Conservation (phyloP, 1,284 basidiomycete species). For the Cystobasidium slooffiae region DNA sequence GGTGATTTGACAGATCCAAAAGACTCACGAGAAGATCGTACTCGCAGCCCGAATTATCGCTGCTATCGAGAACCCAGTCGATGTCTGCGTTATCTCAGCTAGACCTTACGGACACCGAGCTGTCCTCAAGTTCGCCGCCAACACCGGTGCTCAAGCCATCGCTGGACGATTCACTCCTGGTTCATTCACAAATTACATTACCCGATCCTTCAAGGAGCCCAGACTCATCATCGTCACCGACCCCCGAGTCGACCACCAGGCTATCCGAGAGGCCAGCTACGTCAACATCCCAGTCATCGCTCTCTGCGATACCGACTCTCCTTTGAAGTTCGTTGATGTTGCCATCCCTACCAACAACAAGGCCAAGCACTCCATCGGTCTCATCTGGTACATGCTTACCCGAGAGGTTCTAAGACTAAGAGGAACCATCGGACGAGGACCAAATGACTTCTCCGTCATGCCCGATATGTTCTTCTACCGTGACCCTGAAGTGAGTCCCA, state of each 20-base stretch:
- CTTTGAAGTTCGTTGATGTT: conserved; percentile 95
- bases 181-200: conserved; percentile 97
- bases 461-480: conserved; percentile 91
- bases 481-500: conserved; percentile 74
- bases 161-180: conserved; percentile 99
- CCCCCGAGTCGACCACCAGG: conserved; percentile 99
- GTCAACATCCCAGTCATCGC: conserved; percentile 99
- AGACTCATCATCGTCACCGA: conserved; percentile 97
- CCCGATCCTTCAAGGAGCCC: conserved; percentile 99
- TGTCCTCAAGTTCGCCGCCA: conserved; percentile 96
- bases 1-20: conserved; percentile 99
- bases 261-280: conserved; percentile 98
- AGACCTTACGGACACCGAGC: conserved; percentile 99
- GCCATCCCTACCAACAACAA: conserved; percentile 99
- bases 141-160: conserved; percentile 97
- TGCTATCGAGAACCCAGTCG: conserved; percentile 89
- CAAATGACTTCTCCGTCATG: conserved; percentile 95
- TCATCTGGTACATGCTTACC: conserved; percentile 98
- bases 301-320: conserved; percentile 96
- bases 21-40: conserved; percentile 99
- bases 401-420: conserved; percentile 96
- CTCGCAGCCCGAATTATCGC: conserved; percentile 92
- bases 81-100: conserved; percentile 96
- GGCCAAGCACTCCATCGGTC: conserved; percentile 92
- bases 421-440: conserved; percentile 84